Base-by-base conservation (phyloP, 139 green algal species). In the Chlorella sorokiniana region DNA sequence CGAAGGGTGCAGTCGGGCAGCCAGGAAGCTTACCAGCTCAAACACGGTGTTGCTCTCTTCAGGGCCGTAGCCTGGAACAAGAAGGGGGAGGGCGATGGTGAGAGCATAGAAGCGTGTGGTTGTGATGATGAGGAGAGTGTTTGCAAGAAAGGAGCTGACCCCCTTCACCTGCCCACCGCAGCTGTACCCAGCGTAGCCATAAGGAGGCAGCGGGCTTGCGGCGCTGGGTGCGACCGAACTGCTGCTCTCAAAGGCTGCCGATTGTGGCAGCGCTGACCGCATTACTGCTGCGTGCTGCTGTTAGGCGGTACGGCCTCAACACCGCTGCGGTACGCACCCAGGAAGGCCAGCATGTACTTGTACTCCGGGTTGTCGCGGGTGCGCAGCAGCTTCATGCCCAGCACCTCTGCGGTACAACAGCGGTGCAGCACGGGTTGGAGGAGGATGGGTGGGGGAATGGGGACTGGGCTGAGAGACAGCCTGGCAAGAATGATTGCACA, bases 321-420 rank as follows among this genome's bases (percentile, higher is more conserved):
- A n/a, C n/a, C n/a, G n/a, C n/a, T n/a, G 40, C 10, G n/a, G 22
- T 33, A 69, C 74, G 4, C 68, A 85, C 86, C 84, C 67, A 92
- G 67, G 62, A 91, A 91, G 29, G 84, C 86, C 29, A 89, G 77
- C 7, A 79, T 91, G 76, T 92, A 92, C 82, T 96, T 96, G 83
- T 96, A 91, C 37, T 97, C 91, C 3, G 91, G 89, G 84, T 95
- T 96, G 41, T 97, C 93, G 6, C 79, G 72, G 61, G 87, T 92
- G 11, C 91, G 79, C 31, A 96, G 42, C 65, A 97, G 83, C 77
- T 92, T 88, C 87, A 94, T 93, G 64, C 94, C 94, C 63, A 96
- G 76, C 10, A 91, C 90, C 79, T 74, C 59, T 70, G 73, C 52
- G 9, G 27, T 9, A 37, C 8, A 37, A 20, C 7, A 23, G 2